Evolutionary conservation across 352 stramenopile genomes (phyloP).

Genomic region (Phytophthora lateralis): DNA sequence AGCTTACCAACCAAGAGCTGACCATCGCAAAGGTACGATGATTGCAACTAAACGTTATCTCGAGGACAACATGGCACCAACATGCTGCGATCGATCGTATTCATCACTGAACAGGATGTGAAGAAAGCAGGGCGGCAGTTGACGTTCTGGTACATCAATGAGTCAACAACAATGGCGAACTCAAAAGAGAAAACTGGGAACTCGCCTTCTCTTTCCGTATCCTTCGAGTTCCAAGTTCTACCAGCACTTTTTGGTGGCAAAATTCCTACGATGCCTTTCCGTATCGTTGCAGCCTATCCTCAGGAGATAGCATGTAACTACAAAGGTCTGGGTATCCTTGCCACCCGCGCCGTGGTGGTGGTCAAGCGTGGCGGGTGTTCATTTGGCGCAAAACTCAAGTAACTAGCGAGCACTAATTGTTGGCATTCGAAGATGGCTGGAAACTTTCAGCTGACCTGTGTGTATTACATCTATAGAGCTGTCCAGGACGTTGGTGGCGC

Average conservation of each 20-base stretch:
- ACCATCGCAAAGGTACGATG: conserved; percentile 32
- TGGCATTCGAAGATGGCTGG: not conserved
- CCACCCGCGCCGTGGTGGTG: conserved; percentile 61
- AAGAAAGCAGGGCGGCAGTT: conserved; percentile 45
- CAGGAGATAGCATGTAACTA: conserved; percentile 73
- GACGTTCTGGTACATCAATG: conserved; percentile 65
- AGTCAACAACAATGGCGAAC: conserved; percentile 4
- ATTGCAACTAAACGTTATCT: not conserved
- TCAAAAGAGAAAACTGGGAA: conserved; percentile 6
- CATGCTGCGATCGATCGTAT: not conserved
- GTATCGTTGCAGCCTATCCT: conserved; percentile 65
- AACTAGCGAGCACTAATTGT: not conserved
- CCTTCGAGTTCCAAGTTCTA: conserved; percentile 48
- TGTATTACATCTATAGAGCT: conserved; percentile 29
- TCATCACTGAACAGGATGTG: conserved; percentile 37
- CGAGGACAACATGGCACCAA: not conserved
- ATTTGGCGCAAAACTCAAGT: conserved; percentile 71
- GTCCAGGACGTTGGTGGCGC: conserved; percentile 56
- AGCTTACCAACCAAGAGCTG: conserved; percentile 57
- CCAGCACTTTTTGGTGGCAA: conserved; percentile 61
- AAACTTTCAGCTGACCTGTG: not conserved
- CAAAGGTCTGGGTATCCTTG: conserved; percentile 63
- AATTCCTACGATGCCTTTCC: conserved; percentile 54
- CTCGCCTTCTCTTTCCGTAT: conserved; percentile 9
- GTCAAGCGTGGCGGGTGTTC: conserved; percentile 75